A percentile compares a stretch with the other conserved stretches of the same genome.
Evolutionary conservation across 345 rosid genomes (phyloP).

Genomic region (Hibiscus trionum): DNA sequence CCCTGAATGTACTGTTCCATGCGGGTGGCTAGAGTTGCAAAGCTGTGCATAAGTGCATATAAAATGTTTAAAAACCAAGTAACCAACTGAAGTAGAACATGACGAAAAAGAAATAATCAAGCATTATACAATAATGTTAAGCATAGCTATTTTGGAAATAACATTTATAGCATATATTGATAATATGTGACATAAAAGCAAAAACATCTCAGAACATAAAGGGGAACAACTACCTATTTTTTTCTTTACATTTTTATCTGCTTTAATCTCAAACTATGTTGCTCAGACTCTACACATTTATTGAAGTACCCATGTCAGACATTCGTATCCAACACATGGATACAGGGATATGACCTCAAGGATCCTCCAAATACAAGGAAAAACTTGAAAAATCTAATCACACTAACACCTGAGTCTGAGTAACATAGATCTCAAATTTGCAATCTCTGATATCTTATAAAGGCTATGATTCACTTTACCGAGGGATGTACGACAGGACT

Average conservation of each 20-base stretch:
- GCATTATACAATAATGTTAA: background rate
- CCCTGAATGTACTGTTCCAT: constrained; percentile 98
- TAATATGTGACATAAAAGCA: no score
- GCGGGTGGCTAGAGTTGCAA: constrained; percentile 95
- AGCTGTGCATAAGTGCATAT: constrained; percentile 35
- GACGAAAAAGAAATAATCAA: background rate
- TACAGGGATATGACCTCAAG: no score
- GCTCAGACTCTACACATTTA: no score
- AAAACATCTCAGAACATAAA: no score
- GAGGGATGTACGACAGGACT: constrained; percentile 84
- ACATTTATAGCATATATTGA: no score
- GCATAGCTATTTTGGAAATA: background rate
- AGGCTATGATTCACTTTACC: constrained; percentile 33
- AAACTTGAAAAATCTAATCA: no score
- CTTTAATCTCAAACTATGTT: background rate
- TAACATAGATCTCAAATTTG: background rate
- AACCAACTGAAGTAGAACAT: constrained; percentile 1
- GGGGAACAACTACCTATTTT: background rate
- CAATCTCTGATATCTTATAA: background rate
- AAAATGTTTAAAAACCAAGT: background rate
- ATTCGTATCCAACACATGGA: no score
- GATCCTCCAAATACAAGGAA: no score
- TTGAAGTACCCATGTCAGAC: no score
- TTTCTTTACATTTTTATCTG: background rate
- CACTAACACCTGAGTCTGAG: no score